These are phyloP conservation scores for Tarenaya hassleriana DNA, from an alignment of 345 rosid genomes.

Conservation along the genomic window DNA sequence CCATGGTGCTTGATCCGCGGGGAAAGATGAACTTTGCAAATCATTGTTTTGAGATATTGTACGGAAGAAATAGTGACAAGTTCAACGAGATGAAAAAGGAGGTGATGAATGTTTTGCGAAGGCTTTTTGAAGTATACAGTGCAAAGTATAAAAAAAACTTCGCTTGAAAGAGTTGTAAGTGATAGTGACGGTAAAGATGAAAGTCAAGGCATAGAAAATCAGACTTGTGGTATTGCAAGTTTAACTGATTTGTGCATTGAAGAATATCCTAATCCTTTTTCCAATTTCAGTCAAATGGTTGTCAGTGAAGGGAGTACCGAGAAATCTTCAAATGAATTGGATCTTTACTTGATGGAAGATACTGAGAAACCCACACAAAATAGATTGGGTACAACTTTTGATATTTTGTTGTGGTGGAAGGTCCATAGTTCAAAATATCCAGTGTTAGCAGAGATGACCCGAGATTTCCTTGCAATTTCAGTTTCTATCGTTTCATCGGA, in stretches of 20 bases:
- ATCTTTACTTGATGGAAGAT: too few species aligned
- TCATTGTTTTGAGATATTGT: background rate
- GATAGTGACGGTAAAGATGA: too few species aligned
- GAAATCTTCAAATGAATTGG: too few species aligned
- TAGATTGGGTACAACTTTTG: background rate
- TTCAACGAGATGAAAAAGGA: background rate
- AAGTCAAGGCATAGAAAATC: background rate
- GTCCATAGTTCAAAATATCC: background rate
- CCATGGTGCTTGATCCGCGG: background rate
- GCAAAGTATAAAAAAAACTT: background rate
- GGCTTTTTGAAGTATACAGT: background rate
- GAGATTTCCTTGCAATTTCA: background rate
- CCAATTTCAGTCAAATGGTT: too few species aligned
- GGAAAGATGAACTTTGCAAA: background rate
- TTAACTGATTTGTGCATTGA: too few species aligned
- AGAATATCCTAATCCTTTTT: too few species aligned
- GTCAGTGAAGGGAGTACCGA: too few species aligned
- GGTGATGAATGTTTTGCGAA: background rate
- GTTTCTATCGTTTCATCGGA: constrained; percentile 5
- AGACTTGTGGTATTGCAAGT: too few species aligned
- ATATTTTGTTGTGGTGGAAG: too few species aligned
- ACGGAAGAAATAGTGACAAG: background rate
- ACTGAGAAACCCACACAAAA: background rate
- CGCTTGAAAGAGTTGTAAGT: too few species aligned
- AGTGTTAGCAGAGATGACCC: background rate